Evolutionary conservation across 2,329 filamentous ascomycete genomes (phyloP).

Genomic region (Meredithiella fracta): DNA sequence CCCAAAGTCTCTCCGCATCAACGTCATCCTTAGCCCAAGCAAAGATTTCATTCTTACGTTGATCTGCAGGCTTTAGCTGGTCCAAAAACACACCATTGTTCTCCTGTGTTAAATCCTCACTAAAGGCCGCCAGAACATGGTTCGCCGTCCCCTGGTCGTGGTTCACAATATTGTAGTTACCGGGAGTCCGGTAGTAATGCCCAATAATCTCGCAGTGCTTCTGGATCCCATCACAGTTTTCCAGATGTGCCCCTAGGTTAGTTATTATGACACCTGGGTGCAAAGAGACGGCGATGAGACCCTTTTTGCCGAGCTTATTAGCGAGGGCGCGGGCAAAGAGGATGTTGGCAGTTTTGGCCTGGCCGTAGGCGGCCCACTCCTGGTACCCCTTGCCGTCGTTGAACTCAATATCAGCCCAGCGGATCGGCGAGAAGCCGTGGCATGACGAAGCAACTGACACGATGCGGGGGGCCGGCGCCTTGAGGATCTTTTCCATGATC

Average conservation of each 20-base stretch:
- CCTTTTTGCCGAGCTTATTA: slow-evolving; percentile 10
- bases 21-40: slow-evolving; percentile 9
- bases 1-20: slow-evolving; percentile 16
- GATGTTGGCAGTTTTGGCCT: slow-evolving; percentile 20
- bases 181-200: neutral
- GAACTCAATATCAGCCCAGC: slow-evolving; percentile 21
- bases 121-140: slow-evolving; percentile 1
- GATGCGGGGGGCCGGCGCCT: slow-evolving; percentile 18
- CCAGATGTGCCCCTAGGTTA: slow-evolving; percentile 9
- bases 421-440: slow-evolving; percentile 19
- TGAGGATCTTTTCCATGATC: slow-evolving; percentile 16
- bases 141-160: slow-evolving; percentile 1
- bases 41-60: neutral
- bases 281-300: slow-evolving; percentile 10
- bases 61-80: neutral
- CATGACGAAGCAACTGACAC: slow-evolving; percentile 25
- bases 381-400: slow-evolving; percentile 13
- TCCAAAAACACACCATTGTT: neutral
- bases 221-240: neutral
- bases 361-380: slow-evolving; percentile 18
- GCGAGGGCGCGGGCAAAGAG: slow-evolving; percentile 17
- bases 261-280: slow-evolving; percentile 16
- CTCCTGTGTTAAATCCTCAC: neutral
- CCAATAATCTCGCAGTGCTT: neutral
- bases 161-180: neutral